These are phyloP conservation scores for Cyberlindnera sargentensis DNA, from an alignment of 805 yeast species.

Conservation along the genomic window DNA sequence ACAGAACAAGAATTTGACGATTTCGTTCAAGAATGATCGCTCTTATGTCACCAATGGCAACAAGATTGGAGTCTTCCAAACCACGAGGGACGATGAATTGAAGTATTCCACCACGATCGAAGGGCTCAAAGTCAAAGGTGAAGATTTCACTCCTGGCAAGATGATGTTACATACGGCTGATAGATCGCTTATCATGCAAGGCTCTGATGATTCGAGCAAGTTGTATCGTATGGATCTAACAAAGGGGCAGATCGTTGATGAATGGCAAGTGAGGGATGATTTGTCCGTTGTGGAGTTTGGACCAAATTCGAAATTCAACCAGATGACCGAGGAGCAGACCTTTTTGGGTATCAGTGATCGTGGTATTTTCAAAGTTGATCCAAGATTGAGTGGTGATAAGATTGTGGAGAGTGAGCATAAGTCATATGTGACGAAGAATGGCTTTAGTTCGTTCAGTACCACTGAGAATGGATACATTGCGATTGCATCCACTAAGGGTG, in stretches of 20 bases:
- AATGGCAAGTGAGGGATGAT: slow-evolving; percentile 56
- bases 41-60: slow-evolving; percentile 77
- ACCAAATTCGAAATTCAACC: slow-evolving; percentile 69
- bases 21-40: slow-evolving; percentile 64
- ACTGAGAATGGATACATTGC: slow-evolving; percentile 72
- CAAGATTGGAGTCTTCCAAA: slow-evolving; percentile 72
- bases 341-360: slow-evolving; percentile 62
- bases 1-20: slow-evolving; percentile 58
- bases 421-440: slow-evolving; percentile 38
- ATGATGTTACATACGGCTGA: slow-evolving; percentile 78
- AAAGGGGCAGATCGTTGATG: slow-evolving; percentile 79
- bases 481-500: slow-evolving; percentile 71
- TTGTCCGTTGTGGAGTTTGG: slow-evolving; percentile 51
- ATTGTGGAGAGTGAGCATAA: slow-evolving; percentile 51
- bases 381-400: slow-evolving; percentile 55
- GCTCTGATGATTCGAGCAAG: slow-evolving; percentile 35
- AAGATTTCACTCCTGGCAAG: slow-evolving; percentile 46
- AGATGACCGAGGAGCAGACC: slow-evolving; percentile 65
- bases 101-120: slow-evolving; percentile 64
- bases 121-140: slow-evolving; percentile 46
- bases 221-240: slow-evolving; percentile 73
- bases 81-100: slow-evolving; percentile 42
- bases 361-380: slow-evolving; percentile 72
- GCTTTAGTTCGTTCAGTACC: slow-evolving; percentile 36
- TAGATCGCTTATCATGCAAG: slow-evolving; percentile 58